phyloP scores from a whole-genome alignment of 768 basidiomycete species.

The Rhodotorula diobovata region DNA sequence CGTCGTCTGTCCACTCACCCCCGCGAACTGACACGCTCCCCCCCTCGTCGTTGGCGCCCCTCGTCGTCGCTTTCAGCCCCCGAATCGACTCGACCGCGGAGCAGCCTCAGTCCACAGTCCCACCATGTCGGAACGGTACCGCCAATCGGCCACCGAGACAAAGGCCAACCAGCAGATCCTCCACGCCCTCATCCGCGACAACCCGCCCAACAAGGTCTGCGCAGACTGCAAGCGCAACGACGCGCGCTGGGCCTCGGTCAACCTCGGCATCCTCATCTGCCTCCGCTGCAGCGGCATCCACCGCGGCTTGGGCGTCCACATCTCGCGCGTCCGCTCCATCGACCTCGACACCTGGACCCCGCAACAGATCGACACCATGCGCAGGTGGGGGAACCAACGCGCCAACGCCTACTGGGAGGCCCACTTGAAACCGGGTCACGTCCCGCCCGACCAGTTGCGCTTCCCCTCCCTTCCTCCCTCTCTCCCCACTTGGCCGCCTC shows the following conservation, averaged over 20 bases:
- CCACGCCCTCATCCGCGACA: constrained; percentile 72
- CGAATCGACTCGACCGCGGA: not conserved
- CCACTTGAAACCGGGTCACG: constrained; percentile 82
- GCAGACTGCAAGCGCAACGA: constrained; percentile 97
- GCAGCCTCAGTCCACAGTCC: not conserved
- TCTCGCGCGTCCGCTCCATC: constrained; percentile 92
- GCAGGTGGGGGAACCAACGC: constrained; percentile 88
- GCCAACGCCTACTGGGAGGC: constrained; percentile 98
- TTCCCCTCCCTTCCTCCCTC: not conserved
- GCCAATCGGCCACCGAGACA: constrained; percentile 21
- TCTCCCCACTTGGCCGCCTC: constrained; percentile 4
- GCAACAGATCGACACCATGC: constrained; percentile 84
- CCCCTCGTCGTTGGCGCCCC: too few relatives aligned
- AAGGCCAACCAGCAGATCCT: constrained; percentile 53
- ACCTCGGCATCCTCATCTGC: constrained; percentile 92
- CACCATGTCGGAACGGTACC: constrained; percentile 25
- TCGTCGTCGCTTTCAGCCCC: too few relatives aligned
- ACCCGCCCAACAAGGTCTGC: constrained; percentile 82
- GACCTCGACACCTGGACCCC: constrained; percentile 97
- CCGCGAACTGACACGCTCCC: too few relatives aligned
- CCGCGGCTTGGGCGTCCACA: constrained; percentile 96
- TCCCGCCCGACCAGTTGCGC: constrained; percentile 89
- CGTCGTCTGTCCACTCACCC: too few relatives aligned
- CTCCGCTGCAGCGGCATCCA: constrained; percentile 97
- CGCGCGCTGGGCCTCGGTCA: constrained; percentile 98